Conservation (phyloP, 2,329 filamentous ascomycete species). For the Grosmannia huntii region DNA sequence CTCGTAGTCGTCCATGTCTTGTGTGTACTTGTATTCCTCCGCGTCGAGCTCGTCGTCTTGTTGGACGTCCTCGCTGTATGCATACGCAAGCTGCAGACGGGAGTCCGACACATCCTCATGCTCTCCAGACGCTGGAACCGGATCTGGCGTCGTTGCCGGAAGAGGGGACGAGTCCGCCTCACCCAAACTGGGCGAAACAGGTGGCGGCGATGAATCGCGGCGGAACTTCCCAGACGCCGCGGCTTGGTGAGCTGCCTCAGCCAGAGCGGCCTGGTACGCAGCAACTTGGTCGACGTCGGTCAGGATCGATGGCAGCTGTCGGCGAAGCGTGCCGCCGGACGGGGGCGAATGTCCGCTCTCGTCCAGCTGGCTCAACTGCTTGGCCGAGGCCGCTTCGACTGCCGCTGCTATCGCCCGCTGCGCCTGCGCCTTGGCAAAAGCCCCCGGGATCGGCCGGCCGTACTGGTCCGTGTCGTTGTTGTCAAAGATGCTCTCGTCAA, state of each 20-base stretch:
- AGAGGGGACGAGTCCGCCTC: too few species aligned
- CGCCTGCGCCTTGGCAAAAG: constrained; percentile 40
- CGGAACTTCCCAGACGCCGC: constrained; percentile 64
- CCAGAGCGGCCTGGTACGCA: constrained; percentile 73
- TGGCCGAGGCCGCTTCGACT: constrained; percentile 14
- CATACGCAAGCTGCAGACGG: too few species aligned
- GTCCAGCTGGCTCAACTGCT: constrained; percentile 14
- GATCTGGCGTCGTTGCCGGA: too few species aligned
- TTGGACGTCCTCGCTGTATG: constrained; percentile 7
- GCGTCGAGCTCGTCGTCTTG: constrained; percentile 14
- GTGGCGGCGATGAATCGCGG: constrained; percentile 37
- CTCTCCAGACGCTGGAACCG: too few species aligned
- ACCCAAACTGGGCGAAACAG: constrained; percentile 11
- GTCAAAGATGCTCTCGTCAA: constrained; percentile 66
- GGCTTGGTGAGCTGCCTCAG: constrained; percentile 66
- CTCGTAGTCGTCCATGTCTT: constrained; percentile 47
- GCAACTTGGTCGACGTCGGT: constrained; percentile 17
- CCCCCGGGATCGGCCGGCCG: constrained; percentile 45
- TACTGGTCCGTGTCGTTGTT: constrained; percentile 51
- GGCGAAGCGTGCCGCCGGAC: neutral
- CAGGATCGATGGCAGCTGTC: constrained; percentile 8
- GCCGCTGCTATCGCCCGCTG: constrained; percentile 20
- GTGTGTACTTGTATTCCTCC: constrained; percentile 33
- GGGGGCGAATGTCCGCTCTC: neutral
- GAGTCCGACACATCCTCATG: too few species aligned